Evolutionary conservation across 2,329 filamentous ascomycete genomes (phyloP), one percentile per base, ranked within the genome.

Genomic region (Aureobasidium mangrovei): DNA sequence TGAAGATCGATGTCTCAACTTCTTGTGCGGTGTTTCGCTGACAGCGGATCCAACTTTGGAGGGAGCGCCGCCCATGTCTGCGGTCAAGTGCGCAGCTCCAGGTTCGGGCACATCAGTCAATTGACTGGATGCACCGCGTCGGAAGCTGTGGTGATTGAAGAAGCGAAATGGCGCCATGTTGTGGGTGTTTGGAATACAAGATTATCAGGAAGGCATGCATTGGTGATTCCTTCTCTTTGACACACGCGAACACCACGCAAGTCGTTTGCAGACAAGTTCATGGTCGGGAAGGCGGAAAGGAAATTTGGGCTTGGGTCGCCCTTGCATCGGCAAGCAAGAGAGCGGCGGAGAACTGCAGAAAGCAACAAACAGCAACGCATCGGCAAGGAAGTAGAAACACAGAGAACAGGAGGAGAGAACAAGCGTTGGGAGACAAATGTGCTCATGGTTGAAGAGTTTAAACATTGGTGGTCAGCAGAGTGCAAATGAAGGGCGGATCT

Each of bases 81-180:
- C 40, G 36, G 40, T 43, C 32, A 33, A 32, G 36, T 52, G 48
- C 6, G 40, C 31, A 28, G 48, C 9, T 41, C 18, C 33, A 32
- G 49, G 32, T 8, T 45, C 33, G 18, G 40, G 35, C 41, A 28
- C n/a, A 28, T 32, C 24, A n/a, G 27, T 39, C 33, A 18, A 29
- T 45, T 44, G 41, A 40, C 27, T 35, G 28, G 48, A 26, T 33
- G 29, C 10, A 9, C 39, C 41, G n/a, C 49, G 49, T 45, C 41
- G 40, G 41, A 53, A 53, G 49, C 49, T 53, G 49, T 39, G 49
- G 41, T 45, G 41, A 18, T 26, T 40, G 33, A 53, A 53, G 4
- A 53, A 26, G n/a, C 9, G 28, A 32, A 53, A 53, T n/a, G 49
- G 49, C 35, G 49, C 49, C 49, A 53, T 53, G 33, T 18, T 8